phyloP scores from a whole-genome alignment of 208 protist genomes.

The Trypanosoma avium region DNA sequence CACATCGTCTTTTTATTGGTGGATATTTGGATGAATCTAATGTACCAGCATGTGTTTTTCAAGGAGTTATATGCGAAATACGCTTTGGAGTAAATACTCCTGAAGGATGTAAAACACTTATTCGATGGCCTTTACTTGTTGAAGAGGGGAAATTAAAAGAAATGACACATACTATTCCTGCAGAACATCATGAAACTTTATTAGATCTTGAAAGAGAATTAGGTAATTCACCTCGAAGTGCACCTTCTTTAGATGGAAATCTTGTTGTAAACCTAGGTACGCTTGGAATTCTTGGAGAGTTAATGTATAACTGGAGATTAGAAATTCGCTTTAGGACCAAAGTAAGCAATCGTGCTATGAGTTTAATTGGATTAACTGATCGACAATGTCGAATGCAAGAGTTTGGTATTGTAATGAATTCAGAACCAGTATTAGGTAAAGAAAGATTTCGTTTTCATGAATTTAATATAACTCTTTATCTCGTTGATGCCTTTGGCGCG shows the following conservation, averaged over 20 bases:
- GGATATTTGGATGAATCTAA: slow-evolving; percentile 77
- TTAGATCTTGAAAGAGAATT: slow-evolving; percentile 48
- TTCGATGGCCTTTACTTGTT: slow-evolving; percentile 77
- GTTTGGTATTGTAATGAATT: slow-evolving; percentile 85
- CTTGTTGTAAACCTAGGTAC: slow-evolving; percentile 80
- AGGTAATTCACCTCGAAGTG: slow-evolving; percentile 47
- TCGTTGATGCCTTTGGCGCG: slow-evolving; percentile 79
- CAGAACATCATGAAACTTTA: slow-evolving; percentile 78
- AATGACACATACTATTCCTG: slow-evolving; percentile 65
- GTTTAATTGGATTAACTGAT: slow-evolving; percentile 79
- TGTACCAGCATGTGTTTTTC: slow-evolving; percentile 55
- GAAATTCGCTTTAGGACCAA: slow-evolving; percentile 85
- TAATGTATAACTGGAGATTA: slow-evolving; percentile 87
- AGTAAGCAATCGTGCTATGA: slow-evolving; percentile 73
- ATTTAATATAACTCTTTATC: slow-evolving; percentile 79
- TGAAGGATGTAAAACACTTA: slow-evolving; percentile 44
- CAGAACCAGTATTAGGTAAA: slow-evolving; percentile 75
- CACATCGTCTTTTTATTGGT: slow-evolving; percentile 85
- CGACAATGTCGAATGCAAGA: slow-evolving; percentile 85
- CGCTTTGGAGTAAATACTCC: slow-evolving; percentile 54
- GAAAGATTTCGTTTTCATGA: slow-evolving; percentile 86
- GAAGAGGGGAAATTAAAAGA: slow-evolving; percentile 60
- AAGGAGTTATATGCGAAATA: slow-evolving; percentile 72
- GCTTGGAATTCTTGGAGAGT: slow-evolving; percentile 68
- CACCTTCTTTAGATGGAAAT: slow-evolving; percentile 76